phyloP scores from a whole-genome alignment of 768 basidiomycete species.

The Trametes cinnabarina region DNA sequence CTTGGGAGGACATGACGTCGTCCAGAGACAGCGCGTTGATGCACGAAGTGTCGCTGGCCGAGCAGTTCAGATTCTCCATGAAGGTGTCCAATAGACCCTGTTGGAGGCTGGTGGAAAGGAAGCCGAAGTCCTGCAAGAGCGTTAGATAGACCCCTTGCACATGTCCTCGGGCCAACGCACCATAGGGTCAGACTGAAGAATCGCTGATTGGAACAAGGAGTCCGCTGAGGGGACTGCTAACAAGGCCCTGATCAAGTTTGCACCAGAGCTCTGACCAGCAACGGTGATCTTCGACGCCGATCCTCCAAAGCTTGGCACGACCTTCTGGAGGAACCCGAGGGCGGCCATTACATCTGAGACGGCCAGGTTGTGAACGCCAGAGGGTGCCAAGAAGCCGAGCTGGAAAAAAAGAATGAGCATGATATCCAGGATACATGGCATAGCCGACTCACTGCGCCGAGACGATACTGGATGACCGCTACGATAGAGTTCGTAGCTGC shows the following conservation, averaged over 20 bases:
- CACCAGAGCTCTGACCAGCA: constrained; percentile 83
- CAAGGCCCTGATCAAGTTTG: constrained; percentile 72
- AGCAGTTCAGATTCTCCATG: constrained; percentile 47
- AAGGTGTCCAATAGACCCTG: constrained; percentile 51
- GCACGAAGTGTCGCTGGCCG: constrained; percentile 47
- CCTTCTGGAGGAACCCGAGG: constrained; percentile 56
- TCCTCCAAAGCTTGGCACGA: constrained; percentile 68
- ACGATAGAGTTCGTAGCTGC: constrained; percentile 71
- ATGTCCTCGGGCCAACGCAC: constrained; percentile 36
- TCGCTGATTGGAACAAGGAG: constrained; percentile 71
- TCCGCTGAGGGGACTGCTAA: constrained; percentile 70
- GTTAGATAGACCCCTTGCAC: neutral
- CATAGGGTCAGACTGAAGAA: constrained; percentile 88
- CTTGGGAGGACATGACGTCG: constrained; percentile 54
- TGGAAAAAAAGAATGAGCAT: constrained; percentile 28
- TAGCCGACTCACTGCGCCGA: constrained; percentile 60
- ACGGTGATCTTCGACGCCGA: constrained; percentile 61
- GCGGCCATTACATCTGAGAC: constrained; percentile 67
- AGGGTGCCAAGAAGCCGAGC: constrained; percentile 76
- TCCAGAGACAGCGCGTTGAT: constrained; percentile 47
- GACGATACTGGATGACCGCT: constrained; percentile 78
- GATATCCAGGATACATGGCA: neutral
- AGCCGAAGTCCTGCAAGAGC: constrained; percentile 61
- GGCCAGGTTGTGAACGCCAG: constrained; percentile 68
- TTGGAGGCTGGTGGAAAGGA: constrained; percentile 56